These are phyloP conservation scores for Chaetoceros tenuissimus DNA, from an alignment of 108 stramenopile genomes.

Conservation along the genomic window DNA sequence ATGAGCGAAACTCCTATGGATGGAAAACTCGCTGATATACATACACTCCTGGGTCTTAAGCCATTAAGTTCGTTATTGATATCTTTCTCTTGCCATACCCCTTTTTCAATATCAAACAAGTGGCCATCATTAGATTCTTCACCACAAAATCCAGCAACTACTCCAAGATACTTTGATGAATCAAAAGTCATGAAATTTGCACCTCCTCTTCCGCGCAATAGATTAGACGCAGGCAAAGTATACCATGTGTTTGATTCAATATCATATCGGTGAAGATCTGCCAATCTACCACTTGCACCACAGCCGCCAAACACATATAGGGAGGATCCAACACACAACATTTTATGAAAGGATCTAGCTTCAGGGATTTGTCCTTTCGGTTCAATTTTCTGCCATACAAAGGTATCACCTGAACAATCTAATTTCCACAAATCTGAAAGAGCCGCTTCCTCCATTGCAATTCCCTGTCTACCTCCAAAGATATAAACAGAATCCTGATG, in stretches of 20 bases:
- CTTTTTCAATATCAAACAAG: too few relatives aligned
- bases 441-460: constrained; percentile 44
- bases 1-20: constrained; percentile 31
- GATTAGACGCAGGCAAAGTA: constrained; percentile 3
- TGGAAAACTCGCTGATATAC: constrained; percentile 30
- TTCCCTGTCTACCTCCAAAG: constrained; percentile 58
- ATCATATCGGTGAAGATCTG: constrained; percentile 54
- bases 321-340: constrained; percentile 28
- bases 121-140: constrained; percentile 66
- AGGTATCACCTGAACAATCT: constrained; percentile 21
- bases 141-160: constrained; percentile 56
- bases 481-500: constrained; percentile 26
- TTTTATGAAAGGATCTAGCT: constrained; percentile 56
- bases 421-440: constrained; percentile 58
- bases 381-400: constrained; percentile 25
- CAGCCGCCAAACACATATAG: constrained; percentile 70
- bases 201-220: constrained; percentile 47
- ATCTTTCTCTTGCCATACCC: too few relatives aligned
- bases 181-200: constrained; percentile 40
- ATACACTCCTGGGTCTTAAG: constrained; percentile 52
- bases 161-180: constrained; percentile 13
- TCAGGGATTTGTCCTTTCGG: constrained; percentile 18
- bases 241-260: constrained; percentile 25
- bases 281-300: constrained; percentile 32
- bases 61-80: constrained; percentile 2